Evolutionary conservation across 2,329 filamentous ascomycete genomes (phyloP).

Genomic region (Colletotrichum sidae): DNA sequence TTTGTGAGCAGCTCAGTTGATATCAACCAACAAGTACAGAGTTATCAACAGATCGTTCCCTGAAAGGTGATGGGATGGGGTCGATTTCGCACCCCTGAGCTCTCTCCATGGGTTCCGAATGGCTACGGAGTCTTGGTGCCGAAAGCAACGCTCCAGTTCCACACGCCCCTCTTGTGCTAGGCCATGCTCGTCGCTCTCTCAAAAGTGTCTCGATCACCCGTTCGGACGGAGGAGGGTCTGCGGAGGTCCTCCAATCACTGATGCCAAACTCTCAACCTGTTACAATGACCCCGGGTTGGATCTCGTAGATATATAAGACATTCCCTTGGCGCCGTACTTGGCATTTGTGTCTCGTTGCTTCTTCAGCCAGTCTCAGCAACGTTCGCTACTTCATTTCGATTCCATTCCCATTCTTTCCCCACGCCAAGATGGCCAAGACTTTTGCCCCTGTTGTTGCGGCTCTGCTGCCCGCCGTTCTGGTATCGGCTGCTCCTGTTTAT

Average conservation of each 20-base stretch:
- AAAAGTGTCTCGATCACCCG: constrained; percentile 9
- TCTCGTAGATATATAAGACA: constrained; percentile 30
- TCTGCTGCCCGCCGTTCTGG: constrained; percentile 28
- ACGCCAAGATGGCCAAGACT: constrained; percentile 33
- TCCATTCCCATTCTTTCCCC: constrained; percentile 7
- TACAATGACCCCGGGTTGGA: constrained; percentile 4
- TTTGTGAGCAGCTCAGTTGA: no score
- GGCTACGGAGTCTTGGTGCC: neutral
- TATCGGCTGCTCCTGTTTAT: constrained; percentile 17
- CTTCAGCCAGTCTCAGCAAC: constrained; percentile 17
- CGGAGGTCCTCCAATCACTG: constrained; percentile 23
- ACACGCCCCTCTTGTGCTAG: constrained; percentile 3
- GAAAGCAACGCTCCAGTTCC: constrained; percentile 8
- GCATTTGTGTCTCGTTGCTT: neutral
- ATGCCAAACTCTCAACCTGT: constrained; percentile 5
- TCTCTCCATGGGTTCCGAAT: constrained; percentile 1
- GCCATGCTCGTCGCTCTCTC: constrained; percentile 25
- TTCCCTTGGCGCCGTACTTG: constrained; percentile 19
- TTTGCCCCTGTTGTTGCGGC: constrained; percentile 21
- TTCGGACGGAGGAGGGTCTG: constrained; percentile 26
- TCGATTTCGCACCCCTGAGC: neutral
- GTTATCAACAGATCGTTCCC: constrained; percentile 14
- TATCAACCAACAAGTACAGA: neutral
- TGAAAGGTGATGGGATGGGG: neutral
- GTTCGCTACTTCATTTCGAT: constrained; percentile 21